Conservation (phyloP, 805 yeast genomes). For the Wickerhamiella spandovensis region DNA sequence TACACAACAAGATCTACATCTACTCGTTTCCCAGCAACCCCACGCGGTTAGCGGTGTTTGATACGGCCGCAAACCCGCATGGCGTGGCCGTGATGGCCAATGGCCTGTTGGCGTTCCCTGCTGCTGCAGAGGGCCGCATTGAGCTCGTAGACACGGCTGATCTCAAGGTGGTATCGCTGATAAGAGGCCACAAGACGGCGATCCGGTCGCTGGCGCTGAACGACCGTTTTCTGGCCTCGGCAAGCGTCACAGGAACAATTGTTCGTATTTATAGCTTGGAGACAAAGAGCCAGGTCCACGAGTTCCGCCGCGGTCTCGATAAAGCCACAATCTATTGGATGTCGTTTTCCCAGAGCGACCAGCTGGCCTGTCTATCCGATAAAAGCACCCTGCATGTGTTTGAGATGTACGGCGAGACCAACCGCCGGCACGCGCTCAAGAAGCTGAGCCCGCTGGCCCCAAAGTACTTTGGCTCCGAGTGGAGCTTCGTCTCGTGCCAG, state of each 20-base stretch:
- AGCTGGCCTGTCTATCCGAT: constrained; percentile 76
- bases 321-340: constrained; percentile 69
- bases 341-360: constrained; percentile 67
- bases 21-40: constrained; percentile 79
- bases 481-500: constrained; percentile 75
- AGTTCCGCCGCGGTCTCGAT: constrained; percentile 84
- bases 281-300: constrained; percentile 58
- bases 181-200: constrained; percentile 63
- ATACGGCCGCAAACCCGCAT: constrained; percentile 46
- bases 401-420: constrained; percentile 31
- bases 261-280: constrained; percentile 59
- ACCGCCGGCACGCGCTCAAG: constrained; percentile 51
- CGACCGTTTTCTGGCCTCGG: constrained; percentile 64
- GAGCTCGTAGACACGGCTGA: constrained; percentile 55
- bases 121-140: constrained; percentile 60
- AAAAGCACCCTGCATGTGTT: constrained; percentile 82
- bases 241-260: constrained; percentile 71
- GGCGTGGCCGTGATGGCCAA: constrained; percentile 52
- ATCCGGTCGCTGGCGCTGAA: constrained; percentile 50
- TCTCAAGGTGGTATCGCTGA: constrained; percentile 48
- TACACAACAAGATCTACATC: constrained; percentile 52
- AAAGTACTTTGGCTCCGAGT: constrained; percentile 64
- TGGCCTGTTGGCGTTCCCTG: constrained; percentile 59
- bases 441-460: constrained; percentile 49
- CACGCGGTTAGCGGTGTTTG: constrained; percentile 45